Evolutionary conservation across 179 eudicot species (phyloP).

Genomic region (Corrigiola litoralis): DNA sequence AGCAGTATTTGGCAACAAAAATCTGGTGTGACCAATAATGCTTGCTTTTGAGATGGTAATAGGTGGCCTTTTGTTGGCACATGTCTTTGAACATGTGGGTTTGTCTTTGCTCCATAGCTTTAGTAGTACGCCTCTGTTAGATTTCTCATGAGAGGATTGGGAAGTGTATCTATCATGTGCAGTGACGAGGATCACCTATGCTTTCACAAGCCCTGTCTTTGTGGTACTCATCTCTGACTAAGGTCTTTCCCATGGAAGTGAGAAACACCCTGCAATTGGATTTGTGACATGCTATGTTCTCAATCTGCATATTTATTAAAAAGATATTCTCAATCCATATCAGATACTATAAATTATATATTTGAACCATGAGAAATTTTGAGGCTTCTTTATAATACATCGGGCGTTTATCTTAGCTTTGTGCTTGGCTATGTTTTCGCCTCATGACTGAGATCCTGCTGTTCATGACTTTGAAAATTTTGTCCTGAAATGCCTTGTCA

Average conservation of each 20-base stretch:
- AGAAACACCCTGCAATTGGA: too few relatives aligned
- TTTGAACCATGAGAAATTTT: too few relatives aligned
- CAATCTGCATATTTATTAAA: too few relatives aligned
- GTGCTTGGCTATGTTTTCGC: too few relatives aligned
- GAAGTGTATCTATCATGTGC: not conserved
- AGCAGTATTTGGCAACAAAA: not conserved
- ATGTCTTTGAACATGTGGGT: slow-evolving; percentile 15
- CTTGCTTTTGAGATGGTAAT: not conserved
- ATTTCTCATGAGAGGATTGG: not conserved
- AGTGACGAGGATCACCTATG: not conserved
- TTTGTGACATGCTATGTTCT: too few relatives aligned
- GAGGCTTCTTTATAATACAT: too few relatives aligned
- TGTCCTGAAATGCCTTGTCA: too few relatives aligned
- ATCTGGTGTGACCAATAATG: not conserved
- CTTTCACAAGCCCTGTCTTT: not conserved
- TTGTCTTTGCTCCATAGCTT: slow-evolving; percentile 5
- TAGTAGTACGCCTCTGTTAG: slow-evolving; percentile 2
- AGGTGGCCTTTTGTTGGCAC: not conserved
- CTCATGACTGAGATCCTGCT: not conserved
- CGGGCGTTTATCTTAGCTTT: too few relatives aligned
- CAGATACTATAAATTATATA: too few relatives aligned
- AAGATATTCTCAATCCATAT: too few relatives aligned
- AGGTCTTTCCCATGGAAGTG: too few relatives aligned
- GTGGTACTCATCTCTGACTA: not conserved
- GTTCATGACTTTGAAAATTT: not conserved